Evolutionary conservation across 2,329 filamentous ascomycete species (phyloP).

Genomic region (Aspergillus niger): DNA sequence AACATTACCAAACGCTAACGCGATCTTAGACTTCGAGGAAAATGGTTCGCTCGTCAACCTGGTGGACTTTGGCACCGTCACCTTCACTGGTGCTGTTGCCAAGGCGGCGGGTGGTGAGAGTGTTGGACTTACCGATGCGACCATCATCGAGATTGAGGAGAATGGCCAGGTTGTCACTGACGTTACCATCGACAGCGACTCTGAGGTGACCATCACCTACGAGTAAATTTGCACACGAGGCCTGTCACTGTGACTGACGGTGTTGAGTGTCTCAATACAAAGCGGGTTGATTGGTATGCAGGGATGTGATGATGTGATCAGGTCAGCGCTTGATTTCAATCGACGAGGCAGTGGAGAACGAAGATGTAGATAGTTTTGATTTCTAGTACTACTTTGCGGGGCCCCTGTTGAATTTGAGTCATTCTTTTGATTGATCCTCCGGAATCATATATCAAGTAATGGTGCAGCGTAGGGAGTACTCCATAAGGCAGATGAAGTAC

Average conservation of each 20-base stretch:
- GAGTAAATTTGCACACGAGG: conserved; percentile 13
- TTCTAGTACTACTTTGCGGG: neutral
- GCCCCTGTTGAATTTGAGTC: neutral
- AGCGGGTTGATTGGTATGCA: too few species aligned
- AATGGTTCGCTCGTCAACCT: conserved; percentile 45
- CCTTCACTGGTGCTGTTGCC: conserved; percentile 48
- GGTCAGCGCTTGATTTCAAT: neutral
- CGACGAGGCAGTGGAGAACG: neutral
- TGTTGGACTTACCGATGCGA: conserved; percentile 40
- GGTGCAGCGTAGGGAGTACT: too few species aligned
- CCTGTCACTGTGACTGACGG: neutral
- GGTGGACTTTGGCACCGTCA: conserved; percentile 52
- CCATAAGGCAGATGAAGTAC: too few species aligned
- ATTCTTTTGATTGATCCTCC: neutral
- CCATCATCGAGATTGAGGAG: conserved; percentile 51
- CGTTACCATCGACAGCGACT: conserved; percentile 22
- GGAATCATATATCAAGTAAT: too few species aligned
- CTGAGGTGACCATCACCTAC: conserved; percentile 30
- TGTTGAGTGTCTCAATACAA: too few species aligned
- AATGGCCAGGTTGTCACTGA: conserved; percentile 38
- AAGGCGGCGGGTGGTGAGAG: conserved; percentile 28
- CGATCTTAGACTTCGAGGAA: conserved; percentile 41
- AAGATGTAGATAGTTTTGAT: neutral
- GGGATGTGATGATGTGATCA: too few species aligned
- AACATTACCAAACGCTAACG: neutral